phyloP scores from a whole-genome alignment of 2,329 filamentous ascomycete genomes.

The Pyrenophora tritici-repentis region DNA sequence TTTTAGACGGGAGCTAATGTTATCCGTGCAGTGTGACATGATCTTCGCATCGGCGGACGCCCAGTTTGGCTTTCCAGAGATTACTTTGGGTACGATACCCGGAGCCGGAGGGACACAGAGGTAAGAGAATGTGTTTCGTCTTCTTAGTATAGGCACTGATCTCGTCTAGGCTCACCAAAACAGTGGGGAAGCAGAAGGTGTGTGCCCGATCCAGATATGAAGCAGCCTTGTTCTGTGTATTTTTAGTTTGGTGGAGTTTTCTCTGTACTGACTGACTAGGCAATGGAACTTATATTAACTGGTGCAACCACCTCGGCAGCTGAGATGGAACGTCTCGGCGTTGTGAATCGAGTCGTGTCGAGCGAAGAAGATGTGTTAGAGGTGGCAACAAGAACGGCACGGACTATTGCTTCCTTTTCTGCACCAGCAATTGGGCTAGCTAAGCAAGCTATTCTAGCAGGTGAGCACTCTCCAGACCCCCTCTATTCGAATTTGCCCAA shows the following conservation, averaged over 20 bases:
- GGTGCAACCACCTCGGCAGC: conserved; percentile 44
- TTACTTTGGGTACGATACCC: conserved; percentile 89
- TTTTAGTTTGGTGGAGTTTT: background rate
- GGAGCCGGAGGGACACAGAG: conserved; percentile 85
- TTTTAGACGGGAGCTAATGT: background rate
- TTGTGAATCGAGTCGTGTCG: conserved; percentile 48
- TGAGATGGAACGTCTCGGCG: conserved; percentile 49
- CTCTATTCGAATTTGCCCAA: conserved; percentile 9
- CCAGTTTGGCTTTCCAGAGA: conserved; percentile 94
- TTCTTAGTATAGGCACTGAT: background rate
- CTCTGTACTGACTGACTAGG: conserved; percentile 36
- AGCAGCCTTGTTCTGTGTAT: conserved; percentile 10
- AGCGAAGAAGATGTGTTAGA: conserved; percentile 45
- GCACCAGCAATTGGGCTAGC: conserved; percentile 50
- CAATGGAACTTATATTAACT: conserved; percentile 54
- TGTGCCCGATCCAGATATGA: conserved; percentile 14
- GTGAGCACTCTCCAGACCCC: conserved; percentile 32
- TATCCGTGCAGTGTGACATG: conserved; percentile 62
- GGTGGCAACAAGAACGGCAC: conserved; percentile 48
- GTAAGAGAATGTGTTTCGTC: background rate
- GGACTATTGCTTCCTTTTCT: conserved; percentile 49
- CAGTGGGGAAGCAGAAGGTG: conserved; percentile 50
- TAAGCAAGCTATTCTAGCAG: conserved; percentile 52
- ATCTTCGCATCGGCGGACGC: conserved; percentile 84
- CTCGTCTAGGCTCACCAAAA: conserved; percentile 68